Percentiles rank a stretch among this genome's conserved stretches.
These are phyloP conservation scores for Grosmannia huntii DNA, from an alignment of 2,329 filamentous ascomycete species.

Conservation along the genomic window DNA sequence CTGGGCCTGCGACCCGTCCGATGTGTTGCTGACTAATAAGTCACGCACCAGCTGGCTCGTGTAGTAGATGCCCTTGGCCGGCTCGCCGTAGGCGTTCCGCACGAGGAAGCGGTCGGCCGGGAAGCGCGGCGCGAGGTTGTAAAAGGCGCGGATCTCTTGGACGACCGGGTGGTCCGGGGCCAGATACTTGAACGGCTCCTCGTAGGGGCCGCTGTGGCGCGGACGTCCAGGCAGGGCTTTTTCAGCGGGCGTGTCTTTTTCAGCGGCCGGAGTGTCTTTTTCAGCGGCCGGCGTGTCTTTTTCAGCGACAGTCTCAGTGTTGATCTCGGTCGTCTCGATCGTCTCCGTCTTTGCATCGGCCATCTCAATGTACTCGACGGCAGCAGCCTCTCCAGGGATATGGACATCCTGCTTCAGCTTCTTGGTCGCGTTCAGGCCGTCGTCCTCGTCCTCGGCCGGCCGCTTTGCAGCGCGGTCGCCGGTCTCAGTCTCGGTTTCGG, in stretches of 20 bases:
- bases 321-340: background rate
- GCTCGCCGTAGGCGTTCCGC: constrained; percentile 77
- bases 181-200: constrained; percentile 94
- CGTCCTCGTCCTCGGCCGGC: background rate
- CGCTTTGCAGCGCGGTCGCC: background rate
- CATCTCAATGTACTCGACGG: background rate
- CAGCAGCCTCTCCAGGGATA: background rate
- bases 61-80: constrained; percentile 94
- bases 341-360: background rate
- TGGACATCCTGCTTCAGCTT: background rate
- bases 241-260: no score
- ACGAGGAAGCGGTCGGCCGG: constrained; percentile 91
- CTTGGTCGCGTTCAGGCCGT: background rate
- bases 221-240: background rate
- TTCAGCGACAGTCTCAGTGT: no score
- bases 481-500: constrained; percentile 7
- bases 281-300: no score
- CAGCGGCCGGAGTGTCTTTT: no score
- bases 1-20: constrained; percentile 41
- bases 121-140: constrained; percentile 72
- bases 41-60: constrained; percentile 73
- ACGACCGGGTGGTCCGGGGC: constrained; percentile 63
- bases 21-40: constrained; percentile 78
- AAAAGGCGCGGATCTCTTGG: constrained; percentile 67
- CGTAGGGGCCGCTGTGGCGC: constrained; percentile 36